Evolutionary conservation across 192 early-diverging fungal species (phyloP).

Genomic region (Podila epicladia): DNA sequence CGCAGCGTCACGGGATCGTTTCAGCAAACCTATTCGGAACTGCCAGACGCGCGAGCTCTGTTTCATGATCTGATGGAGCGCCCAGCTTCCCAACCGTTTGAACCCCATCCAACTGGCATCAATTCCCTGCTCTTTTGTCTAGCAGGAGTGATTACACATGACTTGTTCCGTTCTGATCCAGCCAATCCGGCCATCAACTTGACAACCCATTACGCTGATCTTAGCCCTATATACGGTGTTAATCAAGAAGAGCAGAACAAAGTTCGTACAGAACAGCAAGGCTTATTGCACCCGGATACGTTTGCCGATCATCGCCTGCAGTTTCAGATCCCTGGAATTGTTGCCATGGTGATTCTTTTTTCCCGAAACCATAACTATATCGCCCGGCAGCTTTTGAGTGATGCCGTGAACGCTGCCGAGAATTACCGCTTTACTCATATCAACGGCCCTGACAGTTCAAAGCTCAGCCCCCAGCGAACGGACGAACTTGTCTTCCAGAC

Average conservation of each 20-base stretch:
- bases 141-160: constrained; percentile 57
- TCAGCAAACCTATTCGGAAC: constrained; percentile 8
- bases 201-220: constrained; percentile 55
- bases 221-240: constrained; percentile 52
- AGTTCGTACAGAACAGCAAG: background rate
- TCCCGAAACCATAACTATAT: constrained; percentile 64
- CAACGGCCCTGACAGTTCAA: constrained; percentile 7
- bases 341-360: constrained; percentile 53
- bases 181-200: constrained; percentile 46
- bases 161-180: constrained; percentile 53
- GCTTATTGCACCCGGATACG: constrained; percentile 9
- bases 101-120: constrained; percentile 41
- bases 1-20: constrained; percentile 28
- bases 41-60: constrained; percentile 37
- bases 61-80: constrained; percentile 39
- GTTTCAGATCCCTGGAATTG: constrained; percentile 47
- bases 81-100: too few relatives aligned
- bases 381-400: constrained; percentile 52
- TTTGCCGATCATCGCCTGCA: constrained; percentile 14
- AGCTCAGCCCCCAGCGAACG: constrained; percentile 4
- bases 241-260: constrained; percentile 25
- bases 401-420: constrained; percentile 35
- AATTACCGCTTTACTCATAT: constrained; percentile 41
- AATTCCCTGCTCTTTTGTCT: constrained; percentile 53
- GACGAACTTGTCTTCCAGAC: constrained; percentile 64